Base-by-base conservation (phyloP, 495 filamentous ascomycete genomes). In the Lepraria neglecta region DNA sequence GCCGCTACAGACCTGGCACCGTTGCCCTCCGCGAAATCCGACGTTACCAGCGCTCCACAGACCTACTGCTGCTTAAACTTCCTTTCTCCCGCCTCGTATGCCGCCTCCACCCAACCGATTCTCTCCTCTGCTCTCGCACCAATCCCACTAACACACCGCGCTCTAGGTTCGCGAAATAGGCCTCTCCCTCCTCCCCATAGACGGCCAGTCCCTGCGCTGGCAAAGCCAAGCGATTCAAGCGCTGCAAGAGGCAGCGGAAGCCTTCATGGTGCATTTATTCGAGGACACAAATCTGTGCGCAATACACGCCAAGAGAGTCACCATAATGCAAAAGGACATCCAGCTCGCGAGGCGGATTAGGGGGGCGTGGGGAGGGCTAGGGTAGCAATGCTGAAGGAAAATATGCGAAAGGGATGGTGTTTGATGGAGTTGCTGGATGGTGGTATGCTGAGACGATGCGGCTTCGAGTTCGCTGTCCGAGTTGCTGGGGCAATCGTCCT, bases 251-350 rank as follows among this genome's bases (percentile, higher is more conserved):
- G 88, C 92, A 3, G 80, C 90, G 2, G 92, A 97, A 69, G 92
- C 92, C 0, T 97, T 92, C 73, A 78, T 97, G 19, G 88, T 97
- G 17, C 90, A 95, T 74, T 73, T 97, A 0, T 97, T 97, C 73
- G 91, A 96, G 72, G 92, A 97, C 71, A 88, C 91, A 24, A 96
- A 97, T 75, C 80, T 97, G 31, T 94, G 92, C 74, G 92, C 92
- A 19, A 88, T 97, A 33, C 92, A 97, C 71, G 92, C 92, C 46
- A 97, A 96, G 77, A 80, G 92, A 33, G 92, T 97, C 7, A 97
- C 92, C 2, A 95, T 97, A 65, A 96, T 96, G 91, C 91, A 96
- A 70, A 95, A 94, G 73, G 91, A 96, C 73, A 92, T 96, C 48
- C 91, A 95, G 71, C 78, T 96, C 53, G 91, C 91, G 42, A 79